Evolutionary conservation across 352 stramenopile species (phyloP), one percentile per base, ranked within the genome.

Genomic region (Pythium diclinum): DNA sequence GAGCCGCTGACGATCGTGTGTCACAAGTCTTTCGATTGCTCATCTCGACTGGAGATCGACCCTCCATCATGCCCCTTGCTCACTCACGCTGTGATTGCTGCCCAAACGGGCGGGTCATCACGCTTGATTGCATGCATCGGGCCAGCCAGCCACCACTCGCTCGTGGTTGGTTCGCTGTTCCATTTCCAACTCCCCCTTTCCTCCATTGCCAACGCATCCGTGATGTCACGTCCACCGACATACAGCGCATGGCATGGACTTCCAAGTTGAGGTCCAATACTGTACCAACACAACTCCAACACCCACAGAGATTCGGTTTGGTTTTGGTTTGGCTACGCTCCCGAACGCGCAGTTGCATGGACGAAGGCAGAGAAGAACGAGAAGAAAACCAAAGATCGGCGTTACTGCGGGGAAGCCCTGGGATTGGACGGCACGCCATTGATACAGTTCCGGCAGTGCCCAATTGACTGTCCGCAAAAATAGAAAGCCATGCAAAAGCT

Each of bases 361-460:
- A 13, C n/a, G 42, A 49, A 49, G 25, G 25, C 25, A 28, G 42
- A 49, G n/a, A 33, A 23, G 55, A 38, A 32, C 19, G 52, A 60
- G 36, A 60, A 52, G 36, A 21, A 42, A 17, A 30, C 40, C 5
- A 16, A 54, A 33, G 28, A 56, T 42, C 28, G 17, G 30, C 16
- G 19, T 54, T n/a, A 54, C 21, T 54, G 19, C 14, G 52, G 2
- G 30, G 32, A 16, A 59, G 17, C 10, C 53, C 49, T 38, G 4
- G 44, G 62, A 69, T 69, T 63, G 55, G 46, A 63, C 44, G 49
- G 54, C 61, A 62, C 16, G 44, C 54, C 21, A 62, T 61, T 57
- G 53, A 62, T 61, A 57, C 61, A 68, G 61, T 68, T 68, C 32
- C 55, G 25, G 1, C n/a, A 42, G 33, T 51, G 54, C 54, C 34